Base-by-base conservation (phyloP, 371 early-diverging fungal species). In the Mucor saturninus region DNA sequence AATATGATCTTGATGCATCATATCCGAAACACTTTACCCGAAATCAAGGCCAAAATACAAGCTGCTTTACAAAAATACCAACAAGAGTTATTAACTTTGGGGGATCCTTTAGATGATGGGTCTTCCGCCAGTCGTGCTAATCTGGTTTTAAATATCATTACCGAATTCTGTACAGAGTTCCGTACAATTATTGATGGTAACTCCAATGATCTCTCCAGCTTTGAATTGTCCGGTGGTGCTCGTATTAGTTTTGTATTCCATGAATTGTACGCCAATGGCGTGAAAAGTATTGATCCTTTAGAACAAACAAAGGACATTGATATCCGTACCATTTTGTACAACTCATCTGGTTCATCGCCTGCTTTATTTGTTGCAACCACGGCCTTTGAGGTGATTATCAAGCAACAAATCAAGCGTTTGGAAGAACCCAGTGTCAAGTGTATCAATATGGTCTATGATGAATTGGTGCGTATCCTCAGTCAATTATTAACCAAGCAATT, bases 241-340 rank as follows among this genome's bases (percentile, higher is more conserved):
- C 93, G 99, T 74, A 94, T 99, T 59, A 89, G 92, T 66, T 99
- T 95, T 88, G 98, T 99, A 39, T 97, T 99, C 82, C 98, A 99
- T 77, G 96, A 96, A 71, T 87, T 97, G 38, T 99, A 89, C 72
- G 81, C 92, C 14, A 86, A 87, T 65, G 97, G 94, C 49, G 86
- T 99, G 68, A 92, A 94, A 61, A 79, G 85, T 14, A 86, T 99
- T 67, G 97, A 99, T 73, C 95, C 98, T 11, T 91, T 99, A 60
- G 98, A 97, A 59, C 95, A 96, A 68, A 89, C 96, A 68, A 97
- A 98, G 73, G 99, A 99, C 74, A 87, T 90, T 3, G 97, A 99
- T 77, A 99, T 99, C 68, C 91, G 99, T 61, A 98, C 95, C 4
- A 93, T 98, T 55, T 77, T 99, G 21, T 97, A 97, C 85, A 99